These are phyloP conservation scores for Russula sp. DNA, from an alignment of 768 basidiomycete species.

Conservation along the genomic window DNA sequence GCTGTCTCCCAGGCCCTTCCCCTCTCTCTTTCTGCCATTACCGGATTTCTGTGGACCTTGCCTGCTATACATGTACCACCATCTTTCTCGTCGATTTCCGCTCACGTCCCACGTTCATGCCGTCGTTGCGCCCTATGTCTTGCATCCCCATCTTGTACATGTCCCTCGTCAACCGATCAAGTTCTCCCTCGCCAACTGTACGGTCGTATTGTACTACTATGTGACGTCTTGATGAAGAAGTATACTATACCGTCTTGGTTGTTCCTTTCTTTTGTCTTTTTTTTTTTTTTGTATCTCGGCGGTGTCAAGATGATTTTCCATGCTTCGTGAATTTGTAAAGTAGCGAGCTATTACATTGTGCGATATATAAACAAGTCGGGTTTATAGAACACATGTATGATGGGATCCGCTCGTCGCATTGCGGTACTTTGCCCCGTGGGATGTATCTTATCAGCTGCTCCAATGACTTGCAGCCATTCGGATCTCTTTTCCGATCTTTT, in stretches of 20 bases:
- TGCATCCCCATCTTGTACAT: slow-evolving; percentile 19
- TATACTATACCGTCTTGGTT: slow-evolving; percentile 15
- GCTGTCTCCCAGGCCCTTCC: neutral
- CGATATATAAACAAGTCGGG: slow-evolving; percentile 6
- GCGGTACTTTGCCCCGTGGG: neutral
- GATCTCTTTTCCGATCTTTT: neutral
- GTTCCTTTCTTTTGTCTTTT: neutral
- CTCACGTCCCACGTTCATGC: slow-evolving; percentile 14
- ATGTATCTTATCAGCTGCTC: slow-evolving; percentile 4
- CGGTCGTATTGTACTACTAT: slow-evolving; percentile 10
- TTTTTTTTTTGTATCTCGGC: slow-evolving; percentile 7
- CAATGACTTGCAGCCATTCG: neutral
- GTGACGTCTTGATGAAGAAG: slow-evolving; percentile 10
- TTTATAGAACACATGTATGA: neutral
- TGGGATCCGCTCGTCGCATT: neutral
- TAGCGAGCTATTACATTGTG: slow-evolving; percentile 17
- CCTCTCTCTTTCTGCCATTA: neutral
- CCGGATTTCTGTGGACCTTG: slow-evolving; percentile 8
- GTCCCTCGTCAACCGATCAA: slow-evolving; percentile 14
- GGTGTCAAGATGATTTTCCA: slow-evolving; percentile 6
- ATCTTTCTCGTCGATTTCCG: slow-evolving; percentile 2
- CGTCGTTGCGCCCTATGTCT: slow-evolving; percentile 14
- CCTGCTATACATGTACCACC: slow-evolving; percentile 18
- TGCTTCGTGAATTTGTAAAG: slow-evolving; percentile 14
- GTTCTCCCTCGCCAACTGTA: slow-evolving; percentile 7